Evolutionary conservation across 108 stramenopile genomes (phyloP).

Genomic region (Aurantiochytrium sp.): DNA sequence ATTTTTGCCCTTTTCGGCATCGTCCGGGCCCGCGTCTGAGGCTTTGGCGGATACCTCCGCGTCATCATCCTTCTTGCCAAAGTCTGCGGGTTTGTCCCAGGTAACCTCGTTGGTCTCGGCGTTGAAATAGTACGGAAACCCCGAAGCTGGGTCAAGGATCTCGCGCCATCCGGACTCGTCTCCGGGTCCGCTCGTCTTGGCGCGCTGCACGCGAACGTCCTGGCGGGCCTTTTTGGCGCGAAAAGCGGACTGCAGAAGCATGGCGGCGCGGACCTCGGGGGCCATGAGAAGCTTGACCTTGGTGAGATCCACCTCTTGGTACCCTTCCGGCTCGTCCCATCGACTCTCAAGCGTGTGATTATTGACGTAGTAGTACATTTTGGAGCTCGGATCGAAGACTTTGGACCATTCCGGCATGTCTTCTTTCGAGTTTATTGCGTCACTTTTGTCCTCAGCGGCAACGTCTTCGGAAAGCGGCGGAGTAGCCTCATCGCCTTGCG

Average conservation of each 20-base stretch:
- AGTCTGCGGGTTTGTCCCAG: conserved; percentile 66
- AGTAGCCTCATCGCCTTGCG: too few relatives aligned
- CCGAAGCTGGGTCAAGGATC: conserved; percentile 39
- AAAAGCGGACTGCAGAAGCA: not conserved
- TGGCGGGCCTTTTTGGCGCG: not conserved
- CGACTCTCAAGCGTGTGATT: not conserved
- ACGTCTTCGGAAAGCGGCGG: too few relatives aligned
- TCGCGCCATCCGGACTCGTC: conserved; percentile 49
- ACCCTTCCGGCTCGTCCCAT: conserved; percentile 27
- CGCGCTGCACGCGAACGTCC: not conserved
- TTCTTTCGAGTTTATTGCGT: not conserved
- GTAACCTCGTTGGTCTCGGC: conserved; percentile 58
- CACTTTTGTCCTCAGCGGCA: not conserved
- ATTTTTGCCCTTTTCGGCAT: too few relatives aligned
- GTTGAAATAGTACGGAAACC: conserved; percentile 58
- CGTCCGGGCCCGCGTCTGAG: too few relatives aligned
- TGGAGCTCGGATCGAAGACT: conserved; percentile 7
- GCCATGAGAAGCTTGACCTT: not conserved
- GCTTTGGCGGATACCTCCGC: too few relatives aligned
- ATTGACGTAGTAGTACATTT: not conserved
- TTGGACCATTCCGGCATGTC: not conserved
- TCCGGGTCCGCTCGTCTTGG: not conserved
- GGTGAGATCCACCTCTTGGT: not conserved
- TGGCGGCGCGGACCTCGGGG: not conserved
- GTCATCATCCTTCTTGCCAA: not conserved